Evolutionary conservation across 768 basidiomycete species (phyloP), one percentile per base, ranked within the genome.

Genomic region (Trichaptum fuscoviolaceum): DNA sequence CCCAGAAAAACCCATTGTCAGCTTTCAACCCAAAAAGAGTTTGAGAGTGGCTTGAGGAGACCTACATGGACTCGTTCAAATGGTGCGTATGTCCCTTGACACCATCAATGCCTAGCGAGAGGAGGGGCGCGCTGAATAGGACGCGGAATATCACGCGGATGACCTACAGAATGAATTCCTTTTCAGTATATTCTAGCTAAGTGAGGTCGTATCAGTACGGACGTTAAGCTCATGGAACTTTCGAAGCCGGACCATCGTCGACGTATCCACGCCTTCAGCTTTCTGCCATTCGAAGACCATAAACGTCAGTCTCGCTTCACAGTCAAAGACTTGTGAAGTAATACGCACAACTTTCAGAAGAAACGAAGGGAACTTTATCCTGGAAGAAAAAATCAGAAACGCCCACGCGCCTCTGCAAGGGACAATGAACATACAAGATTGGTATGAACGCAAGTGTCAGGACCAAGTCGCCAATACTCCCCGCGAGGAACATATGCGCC

Each of bases 191-290:
- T 30, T 30, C 30, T 30, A 30, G 8, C 30, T 30, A 30, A 30
- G 30, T 30, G 59, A 30, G 15, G 18, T 58, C 17, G n/a, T 17
- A 24, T 27, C 30, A 30, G 30, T 7, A 77, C 91, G 36, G 69
- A 93, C 92, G 70, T 95, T 95, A 57, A 93, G 76, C 71, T 94
- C 91, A 57, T 91, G 89, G 72, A 91, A 94, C 69, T 88, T 93
- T 36, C 88, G 88, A 63, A 95, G 76, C 24, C 91, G 86, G 24
- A 91, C 82, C 61, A 93, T 81, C 2, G 88, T 91, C 34, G 70
- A 79, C 20, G 70, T 81, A 64, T 93, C 92, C 9, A 91, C 87
- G 8, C 84, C 85, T 72, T 89, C 83, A 18, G 70, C 70, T 71
- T 82, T 83, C 89, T 92, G 70, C 24, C 63, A 64, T 64, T 25